Evolutionary conservation across 306 rosid species (phyloP).

Genomic region (Dalbergia oliveri): DNA sequence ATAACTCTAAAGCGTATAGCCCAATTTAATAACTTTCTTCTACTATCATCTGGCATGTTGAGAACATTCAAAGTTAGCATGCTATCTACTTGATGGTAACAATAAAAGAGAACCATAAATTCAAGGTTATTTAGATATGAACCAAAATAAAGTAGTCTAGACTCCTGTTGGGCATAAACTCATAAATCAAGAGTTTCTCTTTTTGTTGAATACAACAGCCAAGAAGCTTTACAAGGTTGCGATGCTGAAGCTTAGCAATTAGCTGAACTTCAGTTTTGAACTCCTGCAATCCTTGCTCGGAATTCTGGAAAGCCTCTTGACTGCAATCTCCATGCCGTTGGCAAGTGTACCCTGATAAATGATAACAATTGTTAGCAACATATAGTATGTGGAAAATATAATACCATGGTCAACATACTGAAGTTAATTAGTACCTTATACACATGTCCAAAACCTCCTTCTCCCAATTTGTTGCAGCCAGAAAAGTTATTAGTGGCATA

Average conservation of each 20-base stretch:
- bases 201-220: slow-evolving; percentile 33
- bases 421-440: slow-evolving; percentile 47
- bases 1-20: slow-evolving; percentile 14
- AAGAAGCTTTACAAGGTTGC: slow-evolving; percentile 45
- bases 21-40: slow-evolving; percentile 37
- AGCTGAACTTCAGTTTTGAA: slow-evolving; percentile 39
- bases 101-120: background rate
- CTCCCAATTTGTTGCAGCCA: slow-evolving; percentile 48
- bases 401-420: background rate
- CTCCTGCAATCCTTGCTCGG: slow-evolving; percentile 25
- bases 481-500: slow-evolving; percentile 53
- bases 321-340: slow-evolving; percentile 32
- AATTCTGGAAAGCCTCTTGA: slow-evolving; percentile 29
- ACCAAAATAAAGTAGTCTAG: slow-evolving; percentile 44
- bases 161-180: slow-evolving; percentile 37
- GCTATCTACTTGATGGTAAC: background rate
- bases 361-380: background rate
- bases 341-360: slow-evolving; percentile 13
- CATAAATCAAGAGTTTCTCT: slow-evolving; percentile 36
- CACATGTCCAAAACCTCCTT: slow-evolving; percentile 60
- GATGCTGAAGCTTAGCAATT: slow-evolving; percentile 42
- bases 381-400: background rate
- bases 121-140: background rate
- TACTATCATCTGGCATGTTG: slow-evolving; percentile 4
- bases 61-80: background rate